These are phyloP conservation scores for Peribolospora kevripleyi DNA, from an alignment of 768 basidiomycete genomes.

Conservation along the genomic window DNA sequence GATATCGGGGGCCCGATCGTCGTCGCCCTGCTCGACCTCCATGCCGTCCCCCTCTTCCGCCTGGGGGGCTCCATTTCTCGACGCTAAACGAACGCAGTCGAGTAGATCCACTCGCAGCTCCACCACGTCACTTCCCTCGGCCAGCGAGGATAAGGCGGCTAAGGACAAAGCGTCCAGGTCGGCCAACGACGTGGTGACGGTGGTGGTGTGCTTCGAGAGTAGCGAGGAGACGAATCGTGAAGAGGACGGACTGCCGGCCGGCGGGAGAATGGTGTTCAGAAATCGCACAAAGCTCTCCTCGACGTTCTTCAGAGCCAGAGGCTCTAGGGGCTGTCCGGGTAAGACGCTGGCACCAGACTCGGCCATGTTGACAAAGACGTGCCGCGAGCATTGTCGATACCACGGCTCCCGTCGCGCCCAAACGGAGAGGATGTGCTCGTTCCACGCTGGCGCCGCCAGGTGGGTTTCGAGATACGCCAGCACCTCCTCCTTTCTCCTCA, in stretches of 20 bases:
- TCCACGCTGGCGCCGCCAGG: background rate
- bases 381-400: slow-evolving; percentile 10
- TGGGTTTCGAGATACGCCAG: slow-evolving; percentile 6
- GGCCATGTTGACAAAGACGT: slow-evolving; percentile 10
- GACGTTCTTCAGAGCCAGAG: slow-evolving; percentile 13
- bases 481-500: slow-evolving; percentile 28
- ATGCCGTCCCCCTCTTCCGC: no score
- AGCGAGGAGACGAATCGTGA: slow-evolving; percentile 6
- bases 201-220: slow-evolving; percentile 4
- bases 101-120: slow-evolving; percentile 80
- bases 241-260: background rate
- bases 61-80: no score
- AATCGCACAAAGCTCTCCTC: slow-evolving; percentile 11
- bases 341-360: slow-evolving; percentile 2
- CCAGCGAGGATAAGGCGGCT: slow-evolving; percentile 32
- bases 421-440: slow-evolving; percentile 6
- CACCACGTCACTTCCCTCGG: slow-evolving; percentile 58
- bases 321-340: slow-evolving; percentile 5
- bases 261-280: slow-evolving; percentile 5
- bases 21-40: no score
- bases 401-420: slow-evolving; percentile 9
- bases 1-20: no score
- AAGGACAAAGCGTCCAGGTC: slow-evolving; percentile 59
- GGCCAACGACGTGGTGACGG: slow-evolving; percentile 32
- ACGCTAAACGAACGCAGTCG: no score